Base-by-base conservation (phyloP, 2,329 filamentous ascomycete genomes). In the Exophiala sideris region DNA sequence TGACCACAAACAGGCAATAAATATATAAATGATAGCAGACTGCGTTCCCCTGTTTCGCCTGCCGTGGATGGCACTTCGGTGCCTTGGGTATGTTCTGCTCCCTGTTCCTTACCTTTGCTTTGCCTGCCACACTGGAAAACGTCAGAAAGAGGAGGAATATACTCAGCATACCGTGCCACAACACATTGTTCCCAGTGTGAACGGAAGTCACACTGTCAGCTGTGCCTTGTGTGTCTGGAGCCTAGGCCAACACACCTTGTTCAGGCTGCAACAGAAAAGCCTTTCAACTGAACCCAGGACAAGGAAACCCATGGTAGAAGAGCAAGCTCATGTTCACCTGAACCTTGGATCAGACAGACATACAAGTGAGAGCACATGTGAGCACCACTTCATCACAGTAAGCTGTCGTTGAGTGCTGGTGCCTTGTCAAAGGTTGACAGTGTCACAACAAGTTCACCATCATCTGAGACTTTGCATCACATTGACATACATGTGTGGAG, bases 91-190 rank as follows among this genome's bases (percentile, higher is more conserved):
- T 29, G 44, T 47, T 36, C 21, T 6, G 29, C 40, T 32, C 42
- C 21, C 33, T 38, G 21, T 20, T 5, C 6, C 20, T 42, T 32
- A 35, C 18, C 39, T 34, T 18, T 45, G 24, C n/a, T 6, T 9
- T 14, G 7, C 45, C 9, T 18, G 33, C 38, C n/a, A 20, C 39
- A 34, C 47, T 51, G 52, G 52, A 55, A 42, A 34, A 55, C 35
- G 48, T 51, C 42, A 48, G 50, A 21, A 55, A 48, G 52, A 51
- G 48, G 52, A 48, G 24, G 42, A 51, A 50, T 14, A 5, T 38
- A 44, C 20, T 24, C 45, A 36, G 8, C 36, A 48, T 18, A 9
- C 21, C 18, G 18, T 16, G 7, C 14, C 18, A n/a, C 10, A 18
- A 18, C 18, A 21, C n/a, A 16, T 20, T 16, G 6, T 20, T 11